Base-by-base conservation (phyloP, 768 basidiomycete species). In the Mycena haematopus region DNA sequence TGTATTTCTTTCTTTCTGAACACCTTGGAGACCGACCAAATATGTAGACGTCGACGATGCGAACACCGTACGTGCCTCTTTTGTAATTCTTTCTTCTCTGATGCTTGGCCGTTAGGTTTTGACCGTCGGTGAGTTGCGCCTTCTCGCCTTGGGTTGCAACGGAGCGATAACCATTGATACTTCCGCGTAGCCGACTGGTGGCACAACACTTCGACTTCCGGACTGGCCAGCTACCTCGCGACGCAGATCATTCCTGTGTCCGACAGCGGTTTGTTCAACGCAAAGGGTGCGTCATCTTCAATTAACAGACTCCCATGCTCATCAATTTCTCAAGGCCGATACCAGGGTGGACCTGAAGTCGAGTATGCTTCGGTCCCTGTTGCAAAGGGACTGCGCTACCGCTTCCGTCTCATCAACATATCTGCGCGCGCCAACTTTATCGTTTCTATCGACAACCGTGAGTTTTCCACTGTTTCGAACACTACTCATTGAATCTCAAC, bases 361-460 rank as follows among this genome's bases (percentile, higher is more conserved):
- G 65, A 72, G 1, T 69, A 79, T 21, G 55, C 80, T 0, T 69
- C 77, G 7, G 66, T 80, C 62, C 66, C 70, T 47, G 75, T 82
- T 29, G 22, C 1, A 3, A 47, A 24, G 0, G 75, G 74, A 11
- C 54, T 63, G 38, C 69, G 80, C 21, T 82, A 80, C 59, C 77
- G 81, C 22, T 79, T 82, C 69, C 79, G 80, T 17, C n/a, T 82
- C 10, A 53, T 82, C 55, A 67, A 69, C 51, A 74, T 71, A 11
- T 75, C 78, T 35, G 79, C 78, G 56, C 67, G 72, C 31, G 52
- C 64, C 15, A 71, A 71, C 57, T 78, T 77, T 66, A 59, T 70
- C 46, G 76, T 81, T 68, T 71, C 76, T 1, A 57, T 63, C 36
- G 62, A 63, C 27, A 63, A 63, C 44, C 62, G 60, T 62, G 40